Percentiles rank a stretch among this genome's conserved stretches.
Conservation (phyloP, 768 basidiomycete species). For the Rhodocollybia butyracea region DNA sequence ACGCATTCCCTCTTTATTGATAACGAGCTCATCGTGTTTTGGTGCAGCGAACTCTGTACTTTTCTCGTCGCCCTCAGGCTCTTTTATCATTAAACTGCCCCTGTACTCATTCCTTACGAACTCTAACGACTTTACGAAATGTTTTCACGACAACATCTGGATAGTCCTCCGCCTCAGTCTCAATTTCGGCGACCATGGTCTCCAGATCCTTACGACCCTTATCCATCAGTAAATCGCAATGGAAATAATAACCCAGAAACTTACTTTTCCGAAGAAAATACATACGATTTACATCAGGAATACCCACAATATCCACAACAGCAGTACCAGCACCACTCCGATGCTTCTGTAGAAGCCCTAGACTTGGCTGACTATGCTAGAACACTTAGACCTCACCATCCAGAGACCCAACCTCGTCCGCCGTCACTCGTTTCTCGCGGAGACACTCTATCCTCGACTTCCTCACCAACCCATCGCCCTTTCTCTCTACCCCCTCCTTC, state of each 20-base stretch:
- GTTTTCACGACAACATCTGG: constrained; percentile 9
- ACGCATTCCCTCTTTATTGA: too few species aligned
- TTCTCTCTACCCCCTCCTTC: constrained; percentile 49
- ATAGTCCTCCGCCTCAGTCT: constrained; percentile 41
- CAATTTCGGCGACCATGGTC: constrained; percentile 66
- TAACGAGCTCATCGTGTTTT: too few species aligned
- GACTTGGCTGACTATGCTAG: constrained; percentile 70
- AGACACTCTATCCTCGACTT: constrained; percentile 39
- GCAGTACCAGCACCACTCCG: constrained; percentile 50
- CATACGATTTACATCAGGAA: constrained; percentile 10
- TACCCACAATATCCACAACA: constrained; percentile 19
- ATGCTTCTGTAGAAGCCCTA: constrained; percentile 65
- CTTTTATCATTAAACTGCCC: not conserved
- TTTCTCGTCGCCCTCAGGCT: not conserved
- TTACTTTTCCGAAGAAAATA: constrained; percentile 13
- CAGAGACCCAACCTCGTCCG: constrained; percentile 10
- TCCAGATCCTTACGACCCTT: constrained; percentile 51
- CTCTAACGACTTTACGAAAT: not conserved
- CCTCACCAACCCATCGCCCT: constrained; percentile 31
- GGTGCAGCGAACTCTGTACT: not conserved
- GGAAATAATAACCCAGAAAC: constrained; percentile 14
- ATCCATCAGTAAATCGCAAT: constrained; percentile 24
- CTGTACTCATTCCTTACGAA: not conserved
- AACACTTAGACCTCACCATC: constrained; percentile 38
- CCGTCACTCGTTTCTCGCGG: constrained; percentile 44